Evolutionary conservation across 2,329 filamentous ascomycete species (phyloP).

Genomic region (Tolypocladium pustulatum): DNA sequence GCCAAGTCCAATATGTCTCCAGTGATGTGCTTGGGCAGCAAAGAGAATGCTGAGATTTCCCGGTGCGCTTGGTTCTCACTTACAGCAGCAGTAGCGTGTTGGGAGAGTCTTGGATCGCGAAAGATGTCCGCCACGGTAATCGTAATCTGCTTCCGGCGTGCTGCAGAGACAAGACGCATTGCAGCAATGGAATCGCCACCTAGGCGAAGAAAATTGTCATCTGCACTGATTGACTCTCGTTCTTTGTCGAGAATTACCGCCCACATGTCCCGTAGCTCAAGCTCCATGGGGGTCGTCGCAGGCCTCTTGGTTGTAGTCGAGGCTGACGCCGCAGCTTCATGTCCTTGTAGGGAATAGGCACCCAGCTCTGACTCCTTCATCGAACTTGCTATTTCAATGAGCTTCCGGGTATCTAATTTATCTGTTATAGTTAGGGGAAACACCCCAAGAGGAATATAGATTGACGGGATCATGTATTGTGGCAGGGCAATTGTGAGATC

Average conservation of each 20-base stretch:
- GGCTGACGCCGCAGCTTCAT: not conserved
- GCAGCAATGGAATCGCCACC: conserved; percentile 24
- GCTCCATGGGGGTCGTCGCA: not conserved
- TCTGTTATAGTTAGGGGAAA: not conserved
- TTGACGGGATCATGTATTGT: not conserved
- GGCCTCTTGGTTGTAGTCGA: not conserved
- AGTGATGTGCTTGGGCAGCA: not conserved
- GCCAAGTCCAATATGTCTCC: not conserved
- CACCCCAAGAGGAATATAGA: not conserved
- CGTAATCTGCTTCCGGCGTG: not conserved
- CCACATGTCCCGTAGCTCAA: conserved; percentile 6
- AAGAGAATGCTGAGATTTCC: not conserved
- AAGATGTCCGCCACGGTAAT: conserved; percentile 11
- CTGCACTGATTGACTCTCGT: conserved; percentile 4
- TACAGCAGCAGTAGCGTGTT: not conserved
- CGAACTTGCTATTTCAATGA: not conserved
- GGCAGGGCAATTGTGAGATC: not conserved
- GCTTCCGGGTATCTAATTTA: not conserved
- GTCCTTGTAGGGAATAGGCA: conserved; percentile 1
- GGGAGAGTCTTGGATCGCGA: not conserved
- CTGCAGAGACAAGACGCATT: conserved; percentile 4
- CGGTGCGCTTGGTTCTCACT: not conserved
- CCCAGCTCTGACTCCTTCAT: not conserved
- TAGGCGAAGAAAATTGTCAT: conserved; percentile 11
- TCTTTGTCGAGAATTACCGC: conserved; percentile 5